These are phyloP conservation scores for Aspergillus asperescens DNA, from an alignment of 495 filamentous ascomycete species.

Conservation along the genomic window DNA sequence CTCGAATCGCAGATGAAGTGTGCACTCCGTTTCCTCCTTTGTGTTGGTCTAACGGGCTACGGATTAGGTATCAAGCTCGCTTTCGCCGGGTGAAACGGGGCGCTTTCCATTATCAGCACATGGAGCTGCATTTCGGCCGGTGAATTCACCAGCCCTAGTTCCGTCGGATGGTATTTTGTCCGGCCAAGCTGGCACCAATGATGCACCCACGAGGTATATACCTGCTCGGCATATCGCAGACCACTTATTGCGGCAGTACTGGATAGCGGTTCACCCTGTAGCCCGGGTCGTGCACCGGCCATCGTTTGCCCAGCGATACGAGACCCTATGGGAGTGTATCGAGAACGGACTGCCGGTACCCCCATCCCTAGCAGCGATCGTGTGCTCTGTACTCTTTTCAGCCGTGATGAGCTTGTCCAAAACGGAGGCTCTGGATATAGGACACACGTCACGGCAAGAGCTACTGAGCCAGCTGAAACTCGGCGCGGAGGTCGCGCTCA, in stretches of 20 bases:
- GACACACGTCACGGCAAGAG: background rate
- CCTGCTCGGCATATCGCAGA: slow-evolving; percentile 38
- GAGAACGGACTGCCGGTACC: slow-evolving; percentile 18
- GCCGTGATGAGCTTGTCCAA: background rate
- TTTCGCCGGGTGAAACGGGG: background rate
- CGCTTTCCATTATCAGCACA: background rate
- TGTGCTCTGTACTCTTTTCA: slow-evolving; percentile 1
- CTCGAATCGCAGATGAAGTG: slow-evolving; percentile 5
- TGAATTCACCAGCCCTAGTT: too few species aligned
- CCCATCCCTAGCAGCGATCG: slow-evolving; percentile 5
- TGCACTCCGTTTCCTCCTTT: background rate
- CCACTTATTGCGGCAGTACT: slow-evolving; percentile 59
- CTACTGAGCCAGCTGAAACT: background rate
- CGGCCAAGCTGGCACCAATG: background rate
- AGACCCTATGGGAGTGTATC: slow-evolving; percentile 58
- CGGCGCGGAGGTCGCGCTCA: background rate
- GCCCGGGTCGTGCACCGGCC: slow-evolving; percentile 59
- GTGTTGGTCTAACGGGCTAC: too few species aligned
- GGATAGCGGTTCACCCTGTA: slow-evolving; percentile 59
- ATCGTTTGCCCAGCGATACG: slow-evolving; percentile 57
- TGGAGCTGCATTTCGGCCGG: background rate
- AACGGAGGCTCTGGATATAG: background rate
- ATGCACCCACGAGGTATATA: background rate
- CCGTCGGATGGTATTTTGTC: background rate
- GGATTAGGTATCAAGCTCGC: background rate